phyloP scores from a whole-genome alignment of 768 basidiomycete genomes.

The Russula foetens region DNA sequence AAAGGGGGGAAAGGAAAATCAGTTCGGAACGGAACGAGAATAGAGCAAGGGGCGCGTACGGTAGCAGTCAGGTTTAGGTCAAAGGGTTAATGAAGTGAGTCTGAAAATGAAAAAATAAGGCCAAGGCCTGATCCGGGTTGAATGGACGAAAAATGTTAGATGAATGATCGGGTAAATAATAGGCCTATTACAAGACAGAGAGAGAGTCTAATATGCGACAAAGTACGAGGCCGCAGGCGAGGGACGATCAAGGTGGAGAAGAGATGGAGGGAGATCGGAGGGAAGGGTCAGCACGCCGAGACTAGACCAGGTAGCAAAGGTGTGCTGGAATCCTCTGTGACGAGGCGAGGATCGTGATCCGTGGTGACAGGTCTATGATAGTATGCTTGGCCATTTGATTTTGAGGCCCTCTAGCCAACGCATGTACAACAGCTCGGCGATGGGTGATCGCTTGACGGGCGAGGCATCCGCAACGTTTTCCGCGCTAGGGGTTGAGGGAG shows the following conservation, averaged over 20 bases:
- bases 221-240: neutral
- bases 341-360: neutral
- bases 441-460: conserved; percentile 64
- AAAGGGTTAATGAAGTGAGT: neutral
- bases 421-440: conserved; percentile 94
- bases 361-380: conserved; percentile 23
- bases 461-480: conserved; percentile 20
- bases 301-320: neutral
- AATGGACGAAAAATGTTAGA: neutral
- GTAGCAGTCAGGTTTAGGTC: neutral
- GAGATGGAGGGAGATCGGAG: too few relatives aligned
- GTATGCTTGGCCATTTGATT: conserved; percentile 81
- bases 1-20: neutral
- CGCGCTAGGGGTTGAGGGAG: conserved; percentile 35
- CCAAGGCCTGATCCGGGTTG: neutral
- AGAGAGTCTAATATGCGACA: neutral
- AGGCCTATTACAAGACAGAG: neutral
- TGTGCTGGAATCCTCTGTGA: too few relatives aligned
- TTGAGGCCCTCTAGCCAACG: conserved; percentile 91
- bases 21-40: neutral
- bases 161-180: neutral
- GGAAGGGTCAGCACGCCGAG: too few relatives aligned
- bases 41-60: conserved; percentile 1
- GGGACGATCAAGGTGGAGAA: too few relatives aligned
- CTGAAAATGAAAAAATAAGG: too few relatives aligned